phyloP scores from a whole-genome alignment of 345 rosid genomes.

The rapeseed (Brassica napus) region Da-Ae NC_063438.1:15141501-15142000 shows the following conservation, averaged over 20 bases:
- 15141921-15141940: too few relatives aligned
- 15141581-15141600: background rate
- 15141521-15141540: background rate
- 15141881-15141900: too few relatives aligned
- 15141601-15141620: too few relatives aligned
- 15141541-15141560: background rate
- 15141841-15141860: too few relatives aligned
- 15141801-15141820: background rate
- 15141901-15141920: too few relatives aligned
- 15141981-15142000: too few relatives aligned
- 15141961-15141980: too few relatives aligned
- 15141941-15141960: too few relatives aligned
- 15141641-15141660: background rate
- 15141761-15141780: background rate
- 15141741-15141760: background rate
- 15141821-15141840: background rate
- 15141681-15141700: background rate
- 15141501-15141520: background rate
- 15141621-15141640: background rate
- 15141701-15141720: background rate
- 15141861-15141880: too few relatives aligned
- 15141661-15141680: background rate
- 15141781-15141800: background rate
- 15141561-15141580: background rate
- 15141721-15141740: background rate